Percentiles rank a stretch among this genome's conserved stretches.
These are phyloP conservation scores for Hemileccinum rubropunctum DNA, from an alignment of 768 basidiomycete genomes.

Conservation along the genomic window DNA sequence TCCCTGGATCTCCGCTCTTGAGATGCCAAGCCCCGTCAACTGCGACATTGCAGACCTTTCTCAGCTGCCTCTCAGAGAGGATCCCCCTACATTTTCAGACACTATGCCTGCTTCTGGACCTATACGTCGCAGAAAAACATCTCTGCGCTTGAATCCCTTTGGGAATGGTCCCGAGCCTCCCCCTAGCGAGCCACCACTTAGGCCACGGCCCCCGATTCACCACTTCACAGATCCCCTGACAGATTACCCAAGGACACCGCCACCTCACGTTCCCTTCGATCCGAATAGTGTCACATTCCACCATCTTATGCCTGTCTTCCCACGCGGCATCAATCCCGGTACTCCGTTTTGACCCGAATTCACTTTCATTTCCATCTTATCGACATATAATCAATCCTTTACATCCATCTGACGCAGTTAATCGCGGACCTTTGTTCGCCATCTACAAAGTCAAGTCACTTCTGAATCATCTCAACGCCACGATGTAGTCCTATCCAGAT, in stretches of 20 bases:
- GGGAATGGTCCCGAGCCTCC: slow-evolving; percentile 23
- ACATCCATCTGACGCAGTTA: slow-evolving; percentile 29
- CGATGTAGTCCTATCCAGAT: slow-evolving; percentile 29
- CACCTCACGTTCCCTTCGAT: slow-evolving; percentile 39
- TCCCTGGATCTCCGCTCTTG: slow-evolving; percentile 65
- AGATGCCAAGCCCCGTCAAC: slow-evolving; percentile 43
- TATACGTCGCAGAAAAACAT: slow-evolving; percentile 56
- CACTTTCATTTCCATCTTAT: slow-evolving; percentile 21
- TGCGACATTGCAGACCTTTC: slow-evolving; percentile 69
- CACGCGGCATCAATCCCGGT: slow-evolving; percentile 22
- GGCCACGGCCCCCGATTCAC: slow-evolving; percentile 28
- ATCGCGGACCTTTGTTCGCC: slow-evolving; percentile 21
- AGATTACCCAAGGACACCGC: slow-evolving; percentile 31
- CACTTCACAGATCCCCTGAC: slow-evolving; percentile 21
- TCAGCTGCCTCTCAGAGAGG: slow-evolving; percentile 41
- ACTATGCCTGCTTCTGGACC: slow-evolving; percentile 43
- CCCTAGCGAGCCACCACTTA: slow-evolving; percentile 12
- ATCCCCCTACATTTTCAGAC: slow-evolving; percentile 19
- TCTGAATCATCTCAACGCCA: slow-evolving; percentile 27
- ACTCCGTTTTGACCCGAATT: slow-evolving; percentile 11
- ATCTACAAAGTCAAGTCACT: slow-evolving; percentile 20
- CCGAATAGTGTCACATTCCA: slow-evolving; percentile 51
- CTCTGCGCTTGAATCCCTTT: slow-evolving; percentile 49
- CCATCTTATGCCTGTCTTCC: slow-evolving; percentile 62
- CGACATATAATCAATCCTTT: slow-evolving; percentile 29